These are phyloP conservation scores for Suhomyces prunicola DNA, from an alignment of 805 yeast species.

Conservation along the genomic window DNA sequence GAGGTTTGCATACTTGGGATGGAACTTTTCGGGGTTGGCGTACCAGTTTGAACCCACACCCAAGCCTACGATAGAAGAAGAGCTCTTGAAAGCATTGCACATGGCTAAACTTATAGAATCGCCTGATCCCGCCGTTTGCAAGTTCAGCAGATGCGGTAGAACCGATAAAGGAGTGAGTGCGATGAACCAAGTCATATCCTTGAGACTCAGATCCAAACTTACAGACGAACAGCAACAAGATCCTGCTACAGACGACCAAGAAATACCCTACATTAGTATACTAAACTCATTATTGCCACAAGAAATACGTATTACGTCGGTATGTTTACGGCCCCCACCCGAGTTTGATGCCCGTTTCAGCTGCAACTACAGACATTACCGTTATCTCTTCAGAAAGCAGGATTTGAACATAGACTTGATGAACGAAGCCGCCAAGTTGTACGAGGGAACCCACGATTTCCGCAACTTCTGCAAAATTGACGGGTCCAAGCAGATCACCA, in stretches of 20 bases:
- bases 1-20: constrained; percentile 84
- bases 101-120: constrained; percentile 64
- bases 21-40: constrained; percentile 92
- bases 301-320: constrained; percentile 79
- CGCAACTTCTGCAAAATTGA: constrained; percentile 93
- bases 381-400: constrained; percentile 62
- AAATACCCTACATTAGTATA: constrained; percentile 71
- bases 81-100: constrained; percentile 66
- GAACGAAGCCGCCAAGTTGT: constrained; percentile 61
- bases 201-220: constrained; percentile 69
- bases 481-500: constrained; percentile 87
- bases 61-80: constrained; percentile 83
- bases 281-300: constrained; percentile 75
- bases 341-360: constrained; percentile 91
- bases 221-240: constrained; percentile 58
- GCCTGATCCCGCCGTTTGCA: constrained; percentile 56
- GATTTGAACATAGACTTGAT: constrained; percentile 62
- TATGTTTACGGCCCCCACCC: constrained; percentile 78
- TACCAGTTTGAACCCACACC: constrained; percentile 72
- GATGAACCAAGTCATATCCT: constrained; percentile 86
- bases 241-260: constrained; percentile 56
- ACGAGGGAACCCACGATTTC: constrained; percentile 81
- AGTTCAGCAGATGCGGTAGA: constrained; percentile 88
- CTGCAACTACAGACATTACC: constrained; percentile 81
- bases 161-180: constrained; percentile 98